These are phyloP conservation scores for Alloteropsis semialata DNA, from an alignment of 176 grass and related monocot genomes.

Conservation along the genomic window DNA sequence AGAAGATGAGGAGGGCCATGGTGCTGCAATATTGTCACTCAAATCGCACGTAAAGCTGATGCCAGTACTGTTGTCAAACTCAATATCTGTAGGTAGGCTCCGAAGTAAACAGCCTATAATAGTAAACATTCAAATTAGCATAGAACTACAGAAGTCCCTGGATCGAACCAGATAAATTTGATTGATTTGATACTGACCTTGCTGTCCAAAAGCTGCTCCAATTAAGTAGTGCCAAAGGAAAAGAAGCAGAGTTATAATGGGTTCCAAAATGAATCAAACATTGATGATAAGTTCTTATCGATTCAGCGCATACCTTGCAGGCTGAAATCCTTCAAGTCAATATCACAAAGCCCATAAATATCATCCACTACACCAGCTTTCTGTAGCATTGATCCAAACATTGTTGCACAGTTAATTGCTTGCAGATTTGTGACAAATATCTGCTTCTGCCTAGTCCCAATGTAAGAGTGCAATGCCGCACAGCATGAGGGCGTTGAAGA, in stretches of 20 bases:
- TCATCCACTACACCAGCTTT: conserved; percentile 73
- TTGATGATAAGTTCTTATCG: conserved; percentile 8
- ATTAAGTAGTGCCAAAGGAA: conserved; percentile 21
- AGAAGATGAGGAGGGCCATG: conserved; percentile 95
- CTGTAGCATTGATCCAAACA: conserved; percentile 92
- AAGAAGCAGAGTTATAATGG: conserved; percentile 44
- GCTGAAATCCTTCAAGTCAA: conserved; percentile 98
- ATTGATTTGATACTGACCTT: conserved; percentile 58
- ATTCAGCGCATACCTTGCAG: conserved; percentile 70
- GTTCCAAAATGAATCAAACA: conserved; percentile 26
- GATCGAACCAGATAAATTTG: conserved; percentile 27
- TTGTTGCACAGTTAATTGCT: conserved; percentile 95
- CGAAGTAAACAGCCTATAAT: conserved; percentile 84
- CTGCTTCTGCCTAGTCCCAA: conserved; percentile 82
- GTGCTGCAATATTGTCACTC: conserved; percentile 95
- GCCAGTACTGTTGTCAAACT: conserved; percentile 78
- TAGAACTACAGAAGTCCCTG: not conserved
- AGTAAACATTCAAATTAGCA: conserved; percentile 18
- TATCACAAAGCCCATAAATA: conserved; percentile 78
- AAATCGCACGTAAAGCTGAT: conserved; percentile 97
- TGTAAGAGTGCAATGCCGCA: conserved; percentile 62
- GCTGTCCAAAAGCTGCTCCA: conserved; percentile 83
- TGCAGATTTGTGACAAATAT: conserved; percentile 97
- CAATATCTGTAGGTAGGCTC: conserved; percentile 89
- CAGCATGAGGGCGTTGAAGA: conserved; percentile 64